Evolutionary conservation across 371 early-diverging fungal genomes (phyloP).

Genomic region (Mortierella sp.): DNA sequence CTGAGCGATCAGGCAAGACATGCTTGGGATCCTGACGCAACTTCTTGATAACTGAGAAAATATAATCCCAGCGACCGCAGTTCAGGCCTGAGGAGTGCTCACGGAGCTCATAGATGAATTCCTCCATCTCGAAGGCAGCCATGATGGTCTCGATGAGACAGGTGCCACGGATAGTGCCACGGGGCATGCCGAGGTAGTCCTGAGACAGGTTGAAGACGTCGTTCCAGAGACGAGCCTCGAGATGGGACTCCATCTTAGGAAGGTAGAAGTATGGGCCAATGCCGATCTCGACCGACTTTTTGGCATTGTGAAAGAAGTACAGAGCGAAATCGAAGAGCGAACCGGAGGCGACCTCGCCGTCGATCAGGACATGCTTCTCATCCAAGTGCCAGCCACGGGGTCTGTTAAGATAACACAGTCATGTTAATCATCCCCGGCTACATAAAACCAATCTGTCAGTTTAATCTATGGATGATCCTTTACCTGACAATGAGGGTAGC

Average conservation of each 20-base stretch:
- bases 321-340: slow-evolving; percentile 96
- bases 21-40: slow-evolving; percentile 87
- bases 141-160: slow-evolving; percentile 97
- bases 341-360: slow-evolving; percentile 91
- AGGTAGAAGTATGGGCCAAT: slow-evolving; percentile 98
- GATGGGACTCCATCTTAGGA: slow-evolving; percentile 96
- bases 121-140: slow-evolving; percentile 98
- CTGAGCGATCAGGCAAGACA: slow-evolving; percentile 90
- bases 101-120: slow-evolving; percentile 96
- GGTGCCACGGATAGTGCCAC: slow-evolving; percentile 96
- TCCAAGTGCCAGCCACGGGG: slow-evolving; percentile 98
- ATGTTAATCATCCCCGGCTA: not conserved
- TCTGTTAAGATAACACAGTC: slow-evolving; percentile 55
- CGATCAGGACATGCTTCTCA: slow-evolving; percentile 92
- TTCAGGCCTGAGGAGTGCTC: slow-evolving; percentile 96
- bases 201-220: slow-evolving; percentile 94
- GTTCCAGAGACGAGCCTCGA: slow-evolving; percentile 98
- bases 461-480: not conserved
- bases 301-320: slow-evolving; percentile 97
- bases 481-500: slow-evolving; percentile 92
- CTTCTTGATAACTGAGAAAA: slow-evolving; percentile 96
- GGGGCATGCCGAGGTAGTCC: slow-evolving; percentile 88
- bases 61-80: slow-evolving; percentile 99
- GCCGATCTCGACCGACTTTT: slow-evolving; percentile 81
- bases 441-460: too few relatives aligned